Base-by-base conservation (phyloP, 2,329 filamentous ascomycete genomes). In the Trichophaea hybrida region DNA sequence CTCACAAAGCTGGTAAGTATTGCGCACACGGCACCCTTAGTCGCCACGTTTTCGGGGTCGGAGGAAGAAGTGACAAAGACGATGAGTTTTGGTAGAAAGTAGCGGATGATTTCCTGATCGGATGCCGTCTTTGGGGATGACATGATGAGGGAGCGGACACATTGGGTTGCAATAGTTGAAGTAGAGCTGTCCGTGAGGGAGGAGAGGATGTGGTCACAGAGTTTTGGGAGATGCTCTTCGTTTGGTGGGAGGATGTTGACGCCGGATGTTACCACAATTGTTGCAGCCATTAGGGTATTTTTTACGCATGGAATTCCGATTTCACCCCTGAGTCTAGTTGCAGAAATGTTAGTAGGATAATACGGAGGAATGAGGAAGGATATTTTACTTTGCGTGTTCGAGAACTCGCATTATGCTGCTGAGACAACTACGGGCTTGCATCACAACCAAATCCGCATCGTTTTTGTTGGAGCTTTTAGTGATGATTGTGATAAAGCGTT, bases 161-260 rank as follows among this genome's bases (percentile, higher is more conserved):
- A 98, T 69, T 88, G 89, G 62, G 88, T 86, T 1, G 93, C 89
- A 59, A 96, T 90, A 69, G 87, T 94, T 58, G 87, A 85, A 1
- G 88, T 91, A 81, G 85, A 54, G 12, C 55, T 70, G 57, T 78
- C 76, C 56, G 76, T 73, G 24, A 98, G 78, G 71, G 90, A 95
- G 69, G 95, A 91, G 40, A 91, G 74, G 24, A 95, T 73, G 73
- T 94, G 88, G 65, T 86, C 80, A 2, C 95, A 76, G 67, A 90
- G 90, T 58, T 81, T 81, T 31, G 78, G 75, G 50, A 69, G 59
- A 12, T 67, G 58, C 7, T 63, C 60, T 67, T 97, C 90, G 46
- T 80, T 81, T 0, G 86, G 80, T 0, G 83, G 80, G 58, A 97
- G 79, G 48, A 83, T 78, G 65, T 86, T 86, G 61, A 82, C 79